Evolutionary conservation across 148 eudicot genomes (phyloP).

Genomic region (Heliamphora exappendiculata): DNA sequence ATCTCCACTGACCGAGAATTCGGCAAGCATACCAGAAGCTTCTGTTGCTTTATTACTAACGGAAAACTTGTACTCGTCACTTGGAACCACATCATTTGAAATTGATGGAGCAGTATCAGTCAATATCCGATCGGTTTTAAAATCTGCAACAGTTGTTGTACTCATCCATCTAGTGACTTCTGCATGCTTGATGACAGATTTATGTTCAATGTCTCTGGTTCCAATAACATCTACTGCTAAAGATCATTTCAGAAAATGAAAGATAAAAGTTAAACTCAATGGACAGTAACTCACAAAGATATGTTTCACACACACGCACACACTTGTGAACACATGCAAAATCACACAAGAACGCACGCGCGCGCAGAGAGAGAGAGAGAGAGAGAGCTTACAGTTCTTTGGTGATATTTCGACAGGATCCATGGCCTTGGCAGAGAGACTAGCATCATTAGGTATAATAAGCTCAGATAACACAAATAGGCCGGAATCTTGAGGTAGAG

Average conservation of each 20-base stretch:
- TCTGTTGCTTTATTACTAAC: background rate
- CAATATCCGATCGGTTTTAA: slow-evolving; percentile 6
- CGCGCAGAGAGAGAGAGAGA: slow-evolving; percentile 7
- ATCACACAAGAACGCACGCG: background rate
- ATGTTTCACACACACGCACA: background rate
- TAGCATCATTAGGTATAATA: slow-evolving; percentile 25
- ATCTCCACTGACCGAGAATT: slow-evolving; percentile 11
- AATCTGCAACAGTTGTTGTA: slow-evolving; percentile 10
- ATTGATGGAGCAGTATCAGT: slow-evolving; percentile 10
- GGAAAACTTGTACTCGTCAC: slow-evolving; percentile 12
- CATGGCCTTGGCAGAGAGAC: slow-evolving; percentile 22
- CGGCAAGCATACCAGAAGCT: slow-evolving; percentile 9
- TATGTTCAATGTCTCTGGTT: slow-evolving; percentile 21
- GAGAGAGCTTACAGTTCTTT: slow-evolving; percentile 23
- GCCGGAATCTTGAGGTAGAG: slow-evolving; percentile 3
- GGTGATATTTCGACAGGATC: slow-evolving; percentile 14
- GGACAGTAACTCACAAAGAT: background rate
- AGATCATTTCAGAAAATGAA: slow-evolving; percentile 16
- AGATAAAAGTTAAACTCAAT: slow-evolving; percentile 5
- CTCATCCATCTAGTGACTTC: slow-evolving; percentile 23
- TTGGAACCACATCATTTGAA: slow-evolving; percentile 10
- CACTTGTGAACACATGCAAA: background rate
- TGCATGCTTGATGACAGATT: slow-evolving; percentile 17
- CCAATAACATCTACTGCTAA: slow-evolving; percentile 25
- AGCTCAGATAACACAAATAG: slow-evolving; percentile 25